Evolutionary conservation across 1,139 yeast genomes (phyloP).

Genomic region (Nakaseomyces delphensis): DNA sequence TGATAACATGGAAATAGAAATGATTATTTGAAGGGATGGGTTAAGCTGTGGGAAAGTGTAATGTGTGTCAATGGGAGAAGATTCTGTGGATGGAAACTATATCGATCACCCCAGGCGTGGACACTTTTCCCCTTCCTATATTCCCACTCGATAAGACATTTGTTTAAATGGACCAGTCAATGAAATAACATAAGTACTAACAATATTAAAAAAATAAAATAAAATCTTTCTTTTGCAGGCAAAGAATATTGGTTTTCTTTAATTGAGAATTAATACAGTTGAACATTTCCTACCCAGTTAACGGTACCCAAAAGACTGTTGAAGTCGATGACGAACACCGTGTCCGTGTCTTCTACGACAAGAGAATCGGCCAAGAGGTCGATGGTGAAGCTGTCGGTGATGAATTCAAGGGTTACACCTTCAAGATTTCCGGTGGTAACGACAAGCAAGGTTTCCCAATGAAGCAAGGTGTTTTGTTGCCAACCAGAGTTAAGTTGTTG

Average conservation of each 20-base stretch:
- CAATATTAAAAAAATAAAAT: not conserved
- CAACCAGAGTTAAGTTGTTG: conserved; percentile 97
- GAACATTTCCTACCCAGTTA: conserved; percentile 99
- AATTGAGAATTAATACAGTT: conserved; percentile 41
- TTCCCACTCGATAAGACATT: not conserved
- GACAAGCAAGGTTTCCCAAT: conserved; percentile 99
- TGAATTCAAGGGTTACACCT: conserved; percentile 98
- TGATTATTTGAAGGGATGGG: not conserved
- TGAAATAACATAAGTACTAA: conserved; percentile 1
- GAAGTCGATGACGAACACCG: conserved; percentile 99
- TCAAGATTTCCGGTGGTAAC: conserved; percentile 99
- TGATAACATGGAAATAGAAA: not conserved
- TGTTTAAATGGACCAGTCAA: too few relatives aligned
- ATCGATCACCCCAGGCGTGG: too few relatives aligned
- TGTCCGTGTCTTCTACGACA: conserved; percentile 96
- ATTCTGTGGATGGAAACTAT: too few relatives aligned
- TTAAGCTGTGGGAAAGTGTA: too few relatives aligned
- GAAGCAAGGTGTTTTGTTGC: conserved; percentile 99
- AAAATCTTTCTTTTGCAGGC: not conserved
- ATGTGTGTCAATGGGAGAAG: too few relatives aligned
- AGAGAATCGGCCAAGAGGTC: conserved; percentile 99
- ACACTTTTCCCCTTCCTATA: not conserved
- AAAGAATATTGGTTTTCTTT: not conserved
- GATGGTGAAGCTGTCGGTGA: conserved; percentile 98
- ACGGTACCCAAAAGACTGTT: conserved; percentile 98